These are phyloP conservation scores for Solanum dulcamara DNA, from an alignment of 257 asterid species.

Conservation along the genomic window DNA sequence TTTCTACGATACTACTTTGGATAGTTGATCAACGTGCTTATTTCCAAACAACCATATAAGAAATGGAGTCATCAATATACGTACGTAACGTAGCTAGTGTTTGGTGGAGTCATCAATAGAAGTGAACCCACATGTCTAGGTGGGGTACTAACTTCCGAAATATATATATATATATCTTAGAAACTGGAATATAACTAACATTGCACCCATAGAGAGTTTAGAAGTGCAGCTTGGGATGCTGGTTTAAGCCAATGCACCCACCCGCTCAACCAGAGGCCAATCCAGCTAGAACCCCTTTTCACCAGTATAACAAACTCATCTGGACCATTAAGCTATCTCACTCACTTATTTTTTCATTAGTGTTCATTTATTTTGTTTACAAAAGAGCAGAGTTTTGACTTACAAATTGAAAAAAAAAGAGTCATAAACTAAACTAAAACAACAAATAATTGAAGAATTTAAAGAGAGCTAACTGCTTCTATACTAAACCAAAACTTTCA, in stretches of 20 bases:
- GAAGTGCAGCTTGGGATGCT: no score
- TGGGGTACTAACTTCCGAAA: not conserved
- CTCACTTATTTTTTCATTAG: not conserved
- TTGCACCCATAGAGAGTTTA: no score
- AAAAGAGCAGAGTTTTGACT: not conserved
- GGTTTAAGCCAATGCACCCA: not conserved
- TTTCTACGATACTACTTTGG: no score
- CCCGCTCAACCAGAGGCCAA: not conserved
- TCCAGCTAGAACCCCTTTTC: not conserved
- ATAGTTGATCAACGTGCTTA: no score
- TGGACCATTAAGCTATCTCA: not conserved
- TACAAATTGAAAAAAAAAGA: not conserved
- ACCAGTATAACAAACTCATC: not conserved
- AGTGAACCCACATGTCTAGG: not conserved
- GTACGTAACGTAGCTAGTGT: no score
- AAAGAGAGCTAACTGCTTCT: not conserved
- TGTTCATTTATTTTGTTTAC: not conserved
- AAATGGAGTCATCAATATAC: no score
- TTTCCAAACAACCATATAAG: no score
- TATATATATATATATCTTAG: no score
- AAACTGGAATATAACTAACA: no score
- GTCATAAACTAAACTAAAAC: not conserved
- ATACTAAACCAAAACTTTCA: not conserved
- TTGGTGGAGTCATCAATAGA: not conserved
- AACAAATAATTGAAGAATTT: not conserved